phyloP scores from a whole-genome alignment of 176 grass and related monocot species.

The Oryza punctata region DNA sequence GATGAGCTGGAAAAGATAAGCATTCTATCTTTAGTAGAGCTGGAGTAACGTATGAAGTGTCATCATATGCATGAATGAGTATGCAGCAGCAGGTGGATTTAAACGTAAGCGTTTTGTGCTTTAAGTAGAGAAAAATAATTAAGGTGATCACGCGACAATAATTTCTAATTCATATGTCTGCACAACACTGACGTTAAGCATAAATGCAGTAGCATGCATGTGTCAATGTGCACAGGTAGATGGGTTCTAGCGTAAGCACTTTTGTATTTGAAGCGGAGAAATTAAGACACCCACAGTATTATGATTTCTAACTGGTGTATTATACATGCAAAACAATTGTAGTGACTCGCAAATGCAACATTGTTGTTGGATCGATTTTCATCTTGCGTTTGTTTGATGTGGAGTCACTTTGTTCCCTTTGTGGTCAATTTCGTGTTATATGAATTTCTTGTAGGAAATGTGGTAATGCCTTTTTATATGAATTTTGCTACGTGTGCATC shows the following conservation, averaged over 20 bases:
- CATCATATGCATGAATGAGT: not conserved
- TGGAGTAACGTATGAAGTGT: too few relatives aligned
- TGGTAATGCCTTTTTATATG: too few relatives aligned
- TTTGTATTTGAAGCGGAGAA: not conserved
- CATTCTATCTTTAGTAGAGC: not conserved
- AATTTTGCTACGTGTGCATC: not conserved
- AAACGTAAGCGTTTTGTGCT: too few relatives aligned
- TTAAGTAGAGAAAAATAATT: too few relatives aligned
- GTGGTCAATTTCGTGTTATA: not conserved
- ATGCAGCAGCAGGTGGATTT: too few relatives aligned
- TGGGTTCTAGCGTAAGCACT: not conserved
- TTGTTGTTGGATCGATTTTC: too few relatives aligned
- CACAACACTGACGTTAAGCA: not conserved
- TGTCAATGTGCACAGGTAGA: too few relatives aligned
- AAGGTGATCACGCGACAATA: too few relatives aligned
- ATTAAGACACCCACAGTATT: not conserved
- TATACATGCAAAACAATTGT: not conserved
- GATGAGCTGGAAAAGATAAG: not conserved
- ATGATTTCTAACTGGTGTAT: not conserved
- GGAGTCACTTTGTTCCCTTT: not conserved
- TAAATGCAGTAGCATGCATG: not conserved
- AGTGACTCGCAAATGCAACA: too few relatives aligned
- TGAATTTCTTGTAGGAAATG: too few relatives aligned
- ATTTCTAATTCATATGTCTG: too few relatives aligned
- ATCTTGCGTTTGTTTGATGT: too few relatives aligned